Conservation (phyloP, 352 stramenopile species). For the Phytophthora lateralis region DNA sequence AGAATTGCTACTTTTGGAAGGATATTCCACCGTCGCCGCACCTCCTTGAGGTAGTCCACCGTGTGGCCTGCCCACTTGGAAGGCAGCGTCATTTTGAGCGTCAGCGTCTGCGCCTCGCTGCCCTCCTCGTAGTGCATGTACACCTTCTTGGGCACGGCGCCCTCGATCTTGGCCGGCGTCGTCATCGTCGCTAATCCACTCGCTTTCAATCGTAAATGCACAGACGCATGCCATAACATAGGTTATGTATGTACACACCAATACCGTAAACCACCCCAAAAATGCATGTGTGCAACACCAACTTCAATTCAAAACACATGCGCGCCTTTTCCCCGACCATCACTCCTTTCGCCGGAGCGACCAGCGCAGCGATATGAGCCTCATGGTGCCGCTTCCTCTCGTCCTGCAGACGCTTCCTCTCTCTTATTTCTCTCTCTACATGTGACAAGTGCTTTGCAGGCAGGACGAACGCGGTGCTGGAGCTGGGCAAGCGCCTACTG, state of each 20-base stretch:
- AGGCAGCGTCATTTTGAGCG: slow-evolving; percentile 89
- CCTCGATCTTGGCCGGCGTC: slow-evolving; percentile 69
- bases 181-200: slow-evolving; percentile 20
- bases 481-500: slow-evolving; percentile 57
- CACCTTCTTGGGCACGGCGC: slow-evolving; percentile 85
- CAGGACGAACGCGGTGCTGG: slow-evolving; percentile 50
- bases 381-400: slow-evolving; percentile 44
- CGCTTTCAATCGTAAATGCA: too few relatives aligned
- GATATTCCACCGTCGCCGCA: slow-evolving; percentile 24
- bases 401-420: neutral
- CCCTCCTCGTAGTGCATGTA: slow-evolving; percentile 90
- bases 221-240: too few relatives aligned
- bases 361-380: slow-evolving; percentile 39
- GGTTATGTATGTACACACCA: too few relatives aligned
- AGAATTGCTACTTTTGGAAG: too few relatives aligned
- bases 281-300: neutral
- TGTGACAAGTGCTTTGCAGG: slow-evolving; percentile 47
- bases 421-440: slow-evolving; percentile 8
- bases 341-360: slow-evolving; percentile 23
- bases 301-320: slow-evolving; percentile 2
- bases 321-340: slow-evolving; percentile 19
- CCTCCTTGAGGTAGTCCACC: slow-evolving; percentile 84
- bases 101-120: slow-evolving; percentile 64
- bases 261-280: neutral
- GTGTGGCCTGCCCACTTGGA: slow-evolving; percentile 86